Evolutionary conservation across 331 rosid species (phyloP).

Genomic region (Quercus lobata): DNA sequence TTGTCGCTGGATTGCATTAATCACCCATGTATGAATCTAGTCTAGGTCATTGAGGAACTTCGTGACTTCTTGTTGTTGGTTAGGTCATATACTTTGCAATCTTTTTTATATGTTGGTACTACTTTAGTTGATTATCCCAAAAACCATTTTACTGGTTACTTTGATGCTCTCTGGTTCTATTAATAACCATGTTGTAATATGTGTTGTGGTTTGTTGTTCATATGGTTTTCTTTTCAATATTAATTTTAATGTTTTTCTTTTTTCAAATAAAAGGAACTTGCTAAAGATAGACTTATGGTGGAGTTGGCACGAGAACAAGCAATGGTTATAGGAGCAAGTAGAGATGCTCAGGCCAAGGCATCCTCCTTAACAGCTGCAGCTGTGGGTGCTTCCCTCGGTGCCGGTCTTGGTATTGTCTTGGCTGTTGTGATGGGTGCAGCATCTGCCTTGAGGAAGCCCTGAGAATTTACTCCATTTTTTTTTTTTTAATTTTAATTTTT

Average conservation of each 20-base stretch:
- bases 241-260: not conserved
- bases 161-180: not conserved
- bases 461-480: not conserved
- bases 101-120: not conserved
- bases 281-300: conserved; percentile 60
- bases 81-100: not conserved
- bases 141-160: not conserved
- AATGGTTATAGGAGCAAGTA: conserved; percentile 35
- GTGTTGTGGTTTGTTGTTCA: not conserved
- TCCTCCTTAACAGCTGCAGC: conserved; percentile 71
- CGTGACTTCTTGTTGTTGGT: not conserved
- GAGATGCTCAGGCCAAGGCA: conserved; percentile 53
- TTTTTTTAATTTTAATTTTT: not conserved
- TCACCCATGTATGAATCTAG: no score
- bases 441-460: conserved; percentile 96
- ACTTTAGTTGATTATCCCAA: not conserved
- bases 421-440: conserved; percentile 99
- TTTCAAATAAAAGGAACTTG: conserved; percentile 55
- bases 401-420: conserved; percentile 84
- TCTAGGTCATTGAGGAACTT: not conserved
- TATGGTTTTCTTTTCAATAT: not conserved
- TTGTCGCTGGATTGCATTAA: no score
- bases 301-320: conserved; percentile 71
- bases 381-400: conserved; percentile 93
- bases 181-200: not conserved